Percentiles rank a stretch among this genome's conserved stretches.
These are phyloP conservation scores for Tetrahymena malaccensis DNA, from an alignment of 73 alveolate species.

Conservation along the genomic window DNA sequence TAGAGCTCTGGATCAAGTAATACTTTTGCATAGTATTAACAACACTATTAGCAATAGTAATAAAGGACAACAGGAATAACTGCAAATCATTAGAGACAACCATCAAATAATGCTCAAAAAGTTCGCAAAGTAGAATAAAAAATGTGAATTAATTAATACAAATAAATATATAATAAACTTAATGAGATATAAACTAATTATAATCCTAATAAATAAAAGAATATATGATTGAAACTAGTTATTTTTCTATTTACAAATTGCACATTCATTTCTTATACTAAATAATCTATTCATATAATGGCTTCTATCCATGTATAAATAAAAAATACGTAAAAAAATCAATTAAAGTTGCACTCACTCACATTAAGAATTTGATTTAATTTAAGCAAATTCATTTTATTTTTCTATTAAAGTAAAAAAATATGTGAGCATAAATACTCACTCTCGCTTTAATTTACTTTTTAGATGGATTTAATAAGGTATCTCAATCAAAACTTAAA, in stretches of 20 bases:
- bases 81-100: background rate
- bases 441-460: background rate
- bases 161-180: background rate
- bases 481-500: background rate
- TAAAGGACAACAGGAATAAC: background rate
- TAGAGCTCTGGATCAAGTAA: background rate
- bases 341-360: background rate
- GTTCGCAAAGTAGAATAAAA: background rate
- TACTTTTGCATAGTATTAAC: background rate
- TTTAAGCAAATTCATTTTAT: no score
- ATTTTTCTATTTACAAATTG: background rate
- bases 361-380: background rate
- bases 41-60: background rate
- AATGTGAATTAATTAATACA: background rate
- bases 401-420: background rate
- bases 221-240: background rate
- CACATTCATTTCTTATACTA: background rate
- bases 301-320: background rate
- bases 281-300: no score
- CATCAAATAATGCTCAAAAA: background rate
- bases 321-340: no score
- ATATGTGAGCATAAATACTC: background rate
- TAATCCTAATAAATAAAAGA: background rate
- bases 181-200: background rate
- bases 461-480: background rate